Conservation (phyloP, 352 stramenopile species). For the Pythium folliculosum region DNA sequence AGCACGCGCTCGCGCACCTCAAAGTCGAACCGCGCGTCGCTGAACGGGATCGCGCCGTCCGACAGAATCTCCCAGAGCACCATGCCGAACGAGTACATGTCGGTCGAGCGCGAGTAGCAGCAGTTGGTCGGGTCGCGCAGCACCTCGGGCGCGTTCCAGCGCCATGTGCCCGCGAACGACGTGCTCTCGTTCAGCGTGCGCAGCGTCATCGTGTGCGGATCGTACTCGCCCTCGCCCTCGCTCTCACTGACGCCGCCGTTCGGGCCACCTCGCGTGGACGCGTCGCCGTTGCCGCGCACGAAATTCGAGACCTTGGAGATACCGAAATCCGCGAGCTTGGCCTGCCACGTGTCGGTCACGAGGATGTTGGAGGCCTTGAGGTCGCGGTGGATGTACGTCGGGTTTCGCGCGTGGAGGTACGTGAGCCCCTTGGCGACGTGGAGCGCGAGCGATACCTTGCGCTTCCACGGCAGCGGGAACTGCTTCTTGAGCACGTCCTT, state of each 20-base stretch:
- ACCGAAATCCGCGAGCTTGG: conserved; percentile 53
- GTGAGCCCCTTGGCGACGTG: conserved; percentile 66
- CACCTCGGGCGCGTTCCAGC: conserved; percentile 73
- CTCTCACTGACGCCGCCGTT: conserved; percentile 6
- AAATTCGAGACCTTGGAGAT: conserved; percentile 37
- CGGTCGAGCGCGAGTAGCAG: conserved; percentile 58
- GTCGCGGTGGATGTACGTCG: conserved; percentile 75
- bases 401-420: conserved; percentile 71
- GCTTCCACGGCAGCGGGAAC: conserved; percentile 57
- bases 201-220: conserved; percentile 30
- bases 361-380: conserved; percentile 77
- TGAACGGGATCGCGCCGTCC: conserved; percentile 63
- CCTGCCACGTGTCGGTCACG: conserved; percentile 71
- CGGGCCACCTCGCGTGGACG: conserved; percentile 21
- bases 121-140: conserved; percentile 65
- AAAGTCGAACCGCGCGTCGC: conserved; percentile 68
- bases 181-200: conserved; percentile 58
- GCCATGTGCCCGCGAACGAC: conserved; percentile 70
- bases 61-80: conserved; percentile 71
- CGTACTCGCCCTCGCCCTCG: conserved; percentile 8
- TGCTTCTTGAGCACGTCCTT: conserved; percentile 71
- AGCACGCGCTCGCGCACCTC: conserved; percentile 68
- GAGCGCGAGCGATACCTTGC: conserved; percentile 57
- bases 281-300: conserved; percentile 38
- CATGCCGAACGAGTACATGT: conserved; percentile 81